Evolutionary conservation across 768 basidiomycete genomes (phyloP), one percentile per base, ranked within the genome.

Genomic region (Suillus luteus): DNA sequence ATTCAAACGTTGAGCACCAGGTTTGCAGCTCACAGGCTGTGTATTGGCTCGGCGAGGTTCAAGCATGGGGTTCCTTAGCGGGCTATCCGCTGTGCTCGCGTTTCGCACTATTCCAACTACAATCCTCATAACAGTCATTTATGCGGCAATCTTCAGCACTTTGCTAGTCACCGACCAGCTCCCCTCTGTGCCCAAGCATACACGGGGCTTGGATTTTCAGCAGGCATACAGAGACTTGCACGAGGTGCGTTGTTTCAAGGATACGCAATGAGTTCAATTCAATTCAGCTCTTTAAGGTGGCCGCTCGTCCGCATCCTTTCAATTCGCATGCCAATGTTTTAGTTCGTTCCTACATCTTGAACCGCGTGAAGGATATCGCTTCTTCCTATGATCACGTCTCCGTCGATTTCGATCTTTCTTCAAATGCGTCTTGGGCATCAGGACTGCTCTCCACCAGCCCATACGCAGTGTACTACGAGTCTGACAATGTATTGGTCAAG

Each of bases 301-400:
- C 92, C 6, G 77, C 81, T 7, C 81, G 81, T 33, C 93, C 92
- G 0, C 92, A 91, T 73, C 86, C 92, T 0, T 92, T 86, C 76
- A 87, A 90, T 69, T 91, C 91, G 1, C 90, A 87, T 75, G 83
- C 86, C 19, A 95, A 94, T 70, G 88, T 91, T 67, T 68, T 80
- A 33, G 88, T 92, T 31, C 86, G 84, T 58, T 70, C 74, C 0
- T 88, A 87, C 71, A 75, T 95, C 38, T 76, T 90, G 33, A 70
- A 78, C 3, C 84, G 89, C 3, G 70, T 93, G 15, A 67, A 74
- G 44, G 73, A 78, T 4, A 77, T 89, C 31, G 80, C 83, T 37
- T 75, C 74, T 14, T 71, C 68, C 22, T 74, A 82, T 66, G 69
- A 76, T 0, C 79, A 85, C 64, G 80, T 89, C 4, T 78, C 85